A percentile compares a stretch with the other conserved stretches of the same genome.
Evolutionary conservation across 2,329 filamentous ascomycete genomes (phyloP).

Genomic region (Xylariaceae sp.): DNA sequence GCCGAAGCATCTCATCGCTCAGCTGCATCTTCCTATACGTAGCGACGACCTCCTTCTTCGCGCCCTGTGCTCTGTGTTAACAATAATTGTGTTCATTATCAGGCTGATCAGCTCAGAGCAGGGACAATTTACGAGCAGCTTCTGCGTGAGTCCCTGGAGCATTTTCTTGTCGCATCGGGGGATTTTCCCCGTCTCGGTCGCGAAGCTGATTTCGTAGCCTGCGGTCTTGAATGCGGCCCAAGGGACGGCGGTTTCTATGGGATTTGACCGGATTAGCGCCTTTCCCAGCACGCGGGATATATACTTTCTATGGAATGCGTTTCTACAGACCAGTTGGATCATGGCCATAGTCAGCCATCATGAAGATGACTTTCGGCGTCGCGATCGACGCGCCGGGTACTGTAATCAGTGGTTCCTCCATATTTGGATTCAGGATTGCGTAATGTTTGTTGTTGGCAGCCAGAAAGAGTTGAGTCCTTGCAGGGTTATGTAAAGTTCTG

Average conservation of each 20-base stretch:
- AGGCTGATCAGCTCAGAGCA: too few relatives aligned
- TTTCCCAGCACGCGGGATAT: not conserved
- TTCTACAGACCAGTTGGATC: conserved; percentile 48
- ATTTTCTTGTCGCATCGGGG: conserved; percentile 48
- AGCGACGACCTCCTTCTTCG: conserved; percentile 38
- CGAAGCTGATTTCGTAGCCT: conserved; percentile 46
- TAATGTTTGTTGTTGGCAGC: too few relatives aligned
- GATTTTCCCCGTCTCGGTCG: conserved; percentile 45
- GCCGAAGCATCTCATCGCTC: conserved; percentile 40
- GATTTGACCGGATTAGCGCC: not conserved
- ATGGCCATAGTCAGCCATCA: conserved; percentile 54
- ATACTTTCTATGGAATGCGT: not conserved
- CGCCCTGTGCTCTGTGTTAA: conserved; percentile 34
- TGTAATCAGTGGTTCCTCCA: conserved; percentile 30
- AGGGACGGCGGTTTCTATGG: conserved; percentile 47
- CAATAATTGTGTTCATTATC: not conserved
- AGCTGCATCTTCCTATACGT: conserved; percentile 43
- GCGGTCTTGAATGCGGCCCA: conserved; percentile 45
- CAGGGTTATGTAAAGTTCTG: too few relatives aligned
- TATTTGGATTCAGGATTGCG: not conserved
- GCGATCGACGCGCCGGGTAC: conserved; percentile 21
- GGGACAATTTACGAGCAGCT: conserved; percentile 40
- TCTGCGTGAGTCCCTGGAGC: conserved; percentile 46
- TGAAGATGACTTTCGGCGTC: conserved; percentile 40
- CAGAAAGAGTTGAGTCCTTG: too few relatives aligned